Evolutionary conservation across 805 yeast species (phyloP), one percentile per base, ranked within the genome.

Genomic region (Yarrowia divulgata): DNA sequence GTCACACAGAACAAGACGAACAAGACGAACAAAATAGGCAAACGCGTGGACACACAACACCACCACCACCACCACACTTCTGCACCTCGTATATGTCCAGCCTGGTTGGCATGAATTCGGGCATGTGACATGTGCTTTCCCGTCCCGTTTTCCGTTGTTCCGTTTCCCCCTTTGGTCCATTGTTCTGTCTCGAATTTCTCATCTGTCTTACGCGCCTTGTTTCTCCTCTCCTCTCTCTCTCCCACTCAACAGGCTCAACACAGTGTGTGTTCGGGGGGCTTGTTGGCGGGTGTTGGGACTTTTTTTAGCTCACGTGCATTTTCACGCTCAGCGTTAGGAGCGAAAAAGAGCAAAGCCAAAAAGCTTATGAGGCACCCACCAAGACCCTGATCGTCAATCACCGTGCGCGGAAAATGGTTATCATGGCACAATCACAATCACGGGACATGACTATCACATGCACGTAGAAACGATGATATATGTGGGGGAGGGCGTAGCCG

Each of bases 371-470:
- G 29, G 32, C 23, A 32, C 23, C 37, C 19, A 9, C 55, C 37
- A 39, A 54, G 60, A 54, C 60, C 60, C 60, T 54, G 60, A 54
- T 54, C 60, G 60, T 54, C 60, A 54, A 54, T 54, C 60, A 39
- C 60, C 8, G 18, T 8, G 60, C 60, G 37, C 34, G 29, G 29
- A 54, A 8, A 13, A 19, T 35, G 42, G 60, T 54, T 54, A 54
- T 54, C 60, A 39, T 19, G 43, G 35, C 60, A 54, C 60, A 54
- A 54, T 54, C 60, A 54, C 60, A 29, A 54, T 54, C 60, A 54
- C 60, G 18, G 45, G 60, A 16, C 64, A 42, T 52, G 18, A 13
- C 29, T 40, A 54, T 12, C 49, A 29, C 49, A 23, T 3, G 18
- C 46, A 39, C 46, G 29, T 23, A 23, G 29, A 23, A 23, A 23